Conservation (phyloP, 2,329 filamentous ascomycete genomes). For the Tolypocladium paradoxum region DNA sequence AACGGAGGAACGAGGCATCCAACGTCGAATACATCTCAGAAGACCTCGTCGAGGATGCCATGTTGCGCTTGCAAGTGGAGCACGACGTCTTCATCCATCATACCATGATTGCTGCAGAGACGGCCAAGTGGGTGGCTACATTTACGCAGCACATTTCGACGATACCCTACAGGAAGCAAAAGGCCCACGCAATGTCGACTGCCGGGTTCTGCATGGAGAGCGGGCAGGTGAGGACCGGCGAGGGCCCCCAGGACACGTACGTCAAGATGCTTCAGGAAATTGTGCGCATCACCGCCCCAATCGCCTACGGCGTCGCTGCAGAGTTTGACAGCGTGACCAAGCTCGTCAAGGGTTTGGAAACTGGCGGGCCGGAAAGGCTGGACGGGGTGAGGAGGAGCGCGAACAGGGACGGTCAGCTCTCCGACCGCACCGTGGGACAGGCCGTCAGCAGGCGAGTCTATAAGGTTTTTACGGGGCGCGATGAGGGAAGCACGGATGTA, state of each 20-base stretch:
- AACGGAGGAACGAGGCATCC: slow-evolving; percentile 28
- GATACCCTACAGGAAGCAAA: slow-evolving; percentile 55
- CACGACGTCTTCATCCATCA: slow-evolving; percentile 62
- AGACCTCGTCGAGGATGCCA: slow-evolving; percentile 57
- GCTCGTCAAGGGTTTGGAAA: slow-evolving; percentile 48
- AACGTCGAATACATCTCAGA: slow-evolving; percentile 48
- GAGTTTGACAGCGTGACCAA: slow-evolving; percentile 48
- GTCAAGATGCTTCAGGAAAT: slow-evolving; percentile 69
- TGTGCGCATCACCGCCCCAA: slow-evolving; percentile 56
- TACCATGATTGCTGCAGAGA: slow-evolving; percentile 47
- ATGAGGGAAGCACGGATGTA: slow-evolving; percentile 45
- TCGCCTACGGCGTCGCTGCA: slow-evolving; percentile 57
- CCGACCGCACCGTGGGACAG: slow-evolving; percentile 44
- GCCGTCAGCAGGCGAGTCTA: slow-evolving; percentile 48
- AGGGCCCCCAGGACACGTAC: slow-evolving; percentile 56
- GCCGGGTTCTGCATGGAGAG: slow-evolving; percentile 69
- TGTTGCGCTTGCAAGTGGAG: slow-evolving; percentile 58
- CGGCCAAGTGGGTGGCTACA: slow-evolving; percentile 59
- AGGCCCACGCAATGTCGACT: slow-evolving; percentile 36
- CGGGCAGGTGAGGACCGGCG: slow-evolving; percentile 63
- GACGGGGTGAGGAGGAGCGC: slow-evolving; percentile 48
- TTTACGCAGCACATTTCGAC: slow-evolving; percentile 74
- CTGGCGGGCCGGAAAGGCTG: slow-evolving; percentile 48
- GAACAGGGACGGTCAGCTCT: slow-evolving; percentile 45
- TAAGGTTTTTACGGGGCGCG: slow-evolving; percentile 48